phyloP scores from a whole-genome alignment of 441 rosid species.

The Hypseocharis bilobata region DNA sequence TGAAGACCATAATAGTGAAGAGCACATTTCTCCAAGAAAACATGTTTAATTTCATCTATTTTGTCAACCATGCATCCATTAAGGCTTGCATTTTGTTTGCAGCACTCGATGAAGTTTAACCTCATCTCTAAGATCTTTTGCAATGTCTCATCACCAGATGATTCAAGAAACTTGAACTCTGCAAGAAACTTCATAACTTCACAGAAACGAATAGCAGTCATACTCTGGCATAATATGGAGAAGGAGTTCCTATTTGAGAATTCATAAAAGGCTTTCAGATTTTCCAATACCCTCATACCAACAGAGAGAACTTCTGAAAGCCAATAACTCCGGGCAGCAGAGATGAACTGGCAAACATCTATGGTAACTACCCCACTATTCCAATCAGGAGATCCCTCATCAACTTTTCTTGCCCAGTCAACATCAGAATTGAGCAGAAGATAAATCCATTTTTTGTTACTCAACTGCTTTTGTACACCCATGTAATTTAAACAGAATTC shows the following conservation, averaged over 20 bases:
- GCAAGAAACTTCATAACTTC: slow-evolving; percentile 31
- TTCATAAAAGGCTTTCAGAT: slow-evolving; percentile 23
- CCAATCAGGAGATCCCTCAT: background rate
- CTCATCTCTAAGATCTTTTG: background rate
- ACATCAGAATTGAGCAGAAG: slow-evolving; percentile 27
- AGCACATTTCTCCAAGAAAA: slow-evolving; percentile 34
- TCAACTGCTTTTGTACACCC: slow-evolving; percentile 29
- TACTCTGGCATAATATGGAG: slow-evolving; percentile 25
- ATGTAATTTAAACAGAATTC: slow-evolving; percentile 45
- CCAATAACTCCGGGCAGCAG: slow-evolving; percentile 36
- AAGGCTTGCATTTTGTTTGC: slow-evolving; percentile 22
- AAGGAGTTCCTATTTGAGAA: slow-evolving; percentile 5
- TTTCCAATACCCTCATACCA: slow-evolving; percentile 31
- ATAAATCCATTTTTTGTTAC: slow-evolving; percentile 18
- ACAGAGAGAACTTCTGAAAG: slow-evolving; percentile 31
- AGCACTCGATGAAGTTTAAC: slow-evolving; percentile 27
- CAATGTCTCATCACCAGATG: background rate
- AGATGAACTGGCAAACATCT: slow-evolving; percentile 26
- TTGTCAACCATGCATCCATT: slow-evolving; percentile 14
- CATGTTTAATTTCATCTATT: slow-evolving; percentile 28
- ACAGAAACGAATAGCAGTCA: slow-evolving; percentile 20
- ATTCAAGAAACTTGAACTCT: slow-evolving; percentile 18
- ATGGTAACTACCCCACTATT: slow-evolving; percentile 16
- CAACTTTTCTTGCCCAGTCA: slow-evolving; percentile 27
- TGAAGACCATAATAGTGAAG: slow-evolving; percentile 24